Base-by-base conservation (phyloP, 495 filamentous ascomycete species). In the Mycothermus thermophilus region DNA sequence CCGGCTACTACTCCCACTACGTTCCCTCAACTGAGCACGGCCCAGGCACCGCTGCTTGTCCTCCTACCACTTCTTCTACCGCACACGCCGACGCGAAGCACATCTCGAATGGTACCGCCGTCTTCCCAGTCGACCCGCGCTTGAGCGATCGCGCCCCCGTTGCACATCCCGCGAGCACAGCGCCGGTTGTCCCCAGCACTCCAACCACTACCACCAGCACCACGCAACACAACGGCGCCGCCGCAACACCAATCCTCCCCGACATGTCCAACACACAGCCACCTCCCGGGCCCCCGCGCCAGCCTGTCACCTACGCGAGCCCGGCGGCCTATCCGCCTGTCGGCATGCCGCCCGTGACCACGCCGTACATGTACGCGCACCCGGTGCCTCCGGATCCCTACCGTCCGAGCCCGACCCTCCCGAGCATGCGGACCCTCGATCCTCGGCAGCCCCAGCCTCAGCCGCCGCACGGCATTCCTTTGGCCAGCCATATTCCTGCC, bases 391-490 rank as follows among this genome's bases (percentile, higher is more conserved):
- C 34, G 18, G 52, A 53, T 25, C 47, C 44, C 11, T 55, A 53
- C 47, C 52, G 52, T 27, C 47, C 50, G 32, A 43, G 21, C 17
- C 63, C 77, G 31, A 68, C 72, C 25, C 60, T 82, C n/a, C 77
- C 77, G 31, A 76, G 74, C 43, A 78, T 82, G 61, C 73, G 67
- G 35, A 68, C 66, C 4, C 58, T 73, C 45, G 69, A 73, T 37
- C 50, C 30, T 48, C 51, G 41, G 37, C 54, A 34, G 36, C 52
- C 48, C 16, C 54, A 54, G 3, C 47, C 50, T 25, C 54, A 40
- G 15, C 50, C 53, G 17, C 49, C 44, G 22, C 43, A 48, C 34
- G 44, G 40, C 23, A 52, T 62, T 42, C 35, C 53, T 5, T 49
- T 54, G 40, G 43, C 51, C 20, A 47, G 40, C 43, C 59, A 50